phyloP scores from a whole-genome alignment of 1,139 yeast species.

The Lodderomyces metapsilosis region DNA sequence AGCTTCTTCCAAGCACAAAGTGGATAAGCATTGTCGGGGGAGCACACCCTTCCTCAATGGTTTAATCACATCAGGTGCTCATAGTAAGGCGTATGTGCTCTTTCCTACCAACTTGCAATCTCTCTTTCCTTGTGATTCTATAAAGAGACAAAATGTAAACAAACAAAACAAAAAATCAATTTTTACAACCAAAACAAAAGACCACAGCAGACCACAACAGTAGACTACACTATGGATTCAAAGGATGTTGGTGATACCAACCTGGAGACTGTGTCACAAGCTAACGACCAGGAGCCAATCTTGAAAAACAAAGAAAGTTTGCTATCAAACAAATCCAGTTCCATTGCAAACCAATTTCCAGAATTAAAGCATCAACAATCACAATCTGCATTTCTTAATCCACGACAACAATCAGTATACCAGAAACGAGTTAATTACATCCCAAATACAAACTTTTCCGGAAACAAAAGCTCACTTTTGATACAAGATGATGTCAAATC shows the following conservation, averaged over 20 bases:
- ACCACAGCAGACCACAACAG: no score
- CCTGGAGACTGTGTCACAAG: no score
- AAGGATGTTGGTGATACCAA: no score
- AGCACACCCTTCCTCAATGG: no score
- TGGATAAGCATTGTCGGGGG: no score
- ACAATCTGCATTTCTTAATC: slow-evolving; percentile 1
- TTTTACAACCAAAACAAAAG: slow-evolving; percentile 3
- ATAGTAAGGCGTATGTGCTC: no score
- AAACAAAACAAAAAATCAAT: slow-evolving; percentile 4
- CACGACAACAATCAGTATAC: slow-evolving; percentile 18
- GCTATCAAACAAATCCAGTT: not conserved
- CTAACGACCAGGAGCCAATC: no score
- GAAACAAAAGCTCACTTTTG: slow-evolving; percentile 14
- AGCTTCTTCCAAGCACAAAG: no score
- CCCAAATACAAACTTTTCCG: slow-evolving; percentile 34
- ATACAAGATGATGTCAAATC: slow-evolving; percentile 13
- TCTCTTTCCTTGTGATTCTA: not conserved
- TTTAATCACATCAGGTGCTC: no score
- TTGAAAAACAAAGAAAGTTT: no score
- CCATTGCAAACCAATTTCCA: not conserved
- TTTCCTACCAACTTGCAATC: not conserved
- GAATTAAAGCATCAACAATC: not conserved
- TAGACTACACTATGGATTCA: no score
- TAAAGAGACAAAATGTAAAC: not conserved
- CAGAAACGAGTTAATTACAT: slow-evolving; percentile 31